phyloP scores from a whole-genome alignment of 2,329 filamentous ascomycete genomes.

The Ceratocystis ficicola region DNA sequence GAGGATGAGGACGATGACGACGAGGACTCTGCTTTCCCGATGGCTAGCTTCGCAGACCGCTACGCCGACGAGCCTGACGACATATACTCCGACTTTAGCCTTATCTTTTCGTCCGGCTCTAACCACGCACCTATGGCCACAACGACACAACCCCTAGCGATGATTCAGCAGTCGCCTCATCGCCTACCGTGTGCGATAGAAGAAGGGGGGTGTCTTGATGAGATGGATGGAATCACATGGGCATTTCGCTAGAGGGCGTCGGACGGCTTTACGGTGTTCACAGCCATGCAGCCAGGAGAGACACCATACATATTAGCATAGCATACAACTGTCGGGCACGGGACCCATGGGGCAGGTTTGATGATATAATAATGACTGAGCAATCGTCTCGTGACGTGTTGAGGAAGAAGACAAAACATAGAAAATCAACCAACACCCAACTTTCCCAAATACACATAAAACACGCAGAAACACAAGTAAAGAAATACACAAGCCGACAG shows the following conservation, averaged over 20 bases:
- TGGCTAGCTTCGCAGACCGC: slow-evolving; percentile 35
- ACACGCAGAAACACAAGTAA: neutral
- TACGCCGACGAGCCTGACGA: slow-evolving; percentile 39
- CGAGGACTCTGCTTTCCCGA: slow-evolving; percentile 40
- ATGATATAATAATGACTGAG: neutral
- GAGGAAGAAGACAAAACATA: neutral
- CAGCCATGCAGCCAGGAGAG: neutral
- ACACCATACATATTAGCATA: neutral
- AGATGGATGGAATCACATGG: slow-evolving; percentile 44
- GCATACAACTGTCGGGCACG: neutral
- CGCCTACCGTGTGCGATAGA: slow-evolving; percentile 27
- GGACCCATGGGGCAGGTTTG: neutral
- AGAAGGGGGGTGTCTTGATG: slow-evolving; percentile 35
- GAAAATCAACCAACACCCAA: slow-evolving; percentile 5
- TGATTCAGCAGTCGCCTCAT: neutral
- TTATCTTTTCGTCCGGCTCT: slow-evolving; percentile 36
- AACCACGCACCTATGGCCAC: slow-evolving; percentile 24
- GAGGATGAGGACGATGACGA: slow-evolving; percentile 32
- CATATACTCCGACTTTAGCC: slow-evolving; percentile 44
- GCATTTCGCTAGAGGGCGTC: slow-evolving; percentile 23
- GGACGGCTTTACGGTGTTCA: no score
- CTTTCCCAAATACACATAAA: neutral
- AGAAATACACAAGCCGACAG: neutral
- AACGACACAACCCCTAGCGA: slow-evolving; percentile 25
- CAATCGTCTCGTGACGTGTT: slow-evolving; percentile 2